Evolutionary conservation across 345 rosid genomes (phyloP), one percentile per base, ranked within the genome.

Genomic region (Firmiana major): DNA sequence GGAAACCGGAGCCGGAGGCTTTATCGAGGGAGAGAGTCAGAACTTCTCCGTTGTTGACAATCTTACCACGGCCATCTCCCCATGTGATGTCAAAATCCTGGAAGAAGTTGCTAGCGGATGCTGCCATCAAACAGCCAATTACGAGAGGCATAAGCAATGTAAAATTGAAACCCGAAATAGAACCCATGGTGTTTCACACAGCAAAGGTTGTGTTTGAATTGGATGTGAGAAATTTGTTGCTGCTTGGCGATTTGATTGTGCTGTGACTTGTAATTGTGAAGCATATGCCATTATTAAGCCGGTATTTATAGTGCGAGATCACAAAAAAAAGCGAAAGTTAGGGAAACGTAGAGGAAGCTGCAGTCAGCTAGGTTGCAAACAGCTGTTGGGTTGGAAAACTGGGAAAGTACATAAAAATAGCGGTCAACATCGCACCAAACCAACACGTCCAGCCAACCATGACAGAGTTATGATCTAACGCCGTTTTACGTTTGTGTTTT

Each of bases 1-100:
- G 85, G 55, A 90, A 86, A 0, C 93, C 91, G 0, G 90, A 88
- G 7, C 91, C 90, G 3, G 90, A 87, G 24, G 79, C 63, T 66
- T 81, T 80, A 66, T 86, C 90, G 13, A 87, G 88, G 26, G 87
- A 75, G 17, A 87, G 88, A 5, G 86, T 79, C 3, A 88, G 81
- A 75, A 86, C 81, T 36, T 85, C 75, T 15, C 91, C 87, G 45
- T 83, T 81, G 60, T 82, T 76, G 15, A 78, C 81, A 26, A 88
- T 85, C 84, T 83, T 81, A 2, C 79, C 88, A 19, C 86, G 82
- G 45, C 80, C 85, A 22, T 85, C 89, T 54, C 90, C 85, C 85
- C 85, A 83, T 46, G 83, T 80, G 28, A 83, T 70, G 63, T 83
- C 81, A 5, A 83, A 71, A 62, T 80, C 75, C 45, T 31, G 63